Base-by-base conservation (phyloP, 148 eudicot species). In the Camellia lanceoleosa region DNA sequence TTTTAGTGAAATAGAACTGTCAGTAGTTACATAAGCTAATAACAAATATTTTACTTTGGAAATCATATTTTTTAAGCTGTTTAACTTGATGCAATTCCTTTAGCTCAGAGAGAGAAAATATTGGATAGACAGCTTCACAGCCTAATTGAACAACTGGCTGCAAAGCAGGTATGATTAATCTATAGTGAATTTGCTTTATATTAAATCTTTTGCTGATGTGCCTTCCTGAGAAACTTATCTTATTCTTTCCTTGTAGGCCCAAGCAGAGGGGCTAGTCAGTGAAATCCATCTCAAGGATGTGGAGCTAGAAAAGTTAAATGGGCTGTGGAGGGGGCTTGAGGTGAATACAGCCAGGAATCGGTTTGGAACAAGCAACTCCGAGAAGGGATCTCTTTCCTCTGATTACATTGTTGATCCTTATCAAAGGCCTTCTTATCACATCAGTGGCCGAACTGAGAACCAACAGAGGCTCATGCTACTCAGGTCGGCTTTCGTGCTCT, bases 111-210 rank as follows among this genome's bases (percentile, higher is more conserved):
- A 83, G 99, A 96, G 86, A 93, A 96, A 81, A 85, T 90, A 68
- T 76, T 96, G 89, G 98, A 96, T 81, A 92, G 88, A 85, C 99
- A 96, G 86, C 97, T 96, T 73, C 97, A 96, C 83, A 90, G 97
- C 92, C 85, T 92, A 80, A 89, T 96, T 76, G 98, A 96, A 81
- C 99, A 96, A 87, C 86, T 96, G 55, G 98, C 95, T 15, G 72
- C 90, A 79, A 96, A 96, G 81, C 99, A 96, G 99, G 99, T 95
- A 43, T 14, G 30, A 2, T 38, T 14, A 14, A 15, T 2, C 0
- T 63, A 62, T 20, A 30, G 19, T 44, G 71, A 64, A 15, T 62
- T 19, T 19, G 23, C 47, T 64, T 15, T 51, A 49, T 66, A 38
- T 52, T 30, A 7, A 76, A 79, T 81, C 64, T 67, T 64, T 18